Evolutionary conservation across 108 stramenopile genomes (phyloP).

Genomic region (Pseudonitzschia pungens): DNA sequence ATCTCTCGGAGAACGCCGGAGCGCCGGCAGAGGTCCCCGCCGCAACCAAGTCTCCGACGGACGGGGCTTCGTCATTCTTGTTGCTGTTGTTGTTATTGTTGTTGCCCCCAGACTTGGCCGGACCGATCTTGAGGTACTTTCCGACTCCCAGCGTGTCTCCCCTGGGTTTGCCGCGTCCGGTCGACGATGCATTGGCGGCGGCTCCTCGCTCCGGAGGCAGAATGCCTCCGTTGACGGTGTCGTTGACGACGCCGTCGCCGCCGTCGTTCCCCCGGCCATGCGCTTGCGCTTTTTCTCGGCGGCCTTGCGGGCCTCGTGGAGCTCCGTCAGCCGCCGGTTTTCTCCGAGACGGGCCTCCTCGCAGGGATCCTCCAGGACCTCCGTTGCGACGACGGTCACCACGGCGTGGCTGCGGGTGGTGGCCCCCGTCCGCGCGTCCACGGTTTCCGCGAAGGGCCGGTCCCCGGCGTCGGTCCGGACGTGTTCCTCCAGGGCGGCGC

Average conservation of each 20-base stretch:
- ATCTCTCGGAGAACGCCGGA: too few species aligned
- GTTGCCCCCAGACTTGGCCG: constrained; percentile 21
- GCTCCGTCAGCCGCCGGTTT: constrained; percentile 47
- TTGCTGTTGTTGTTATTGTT: constrained; percentile 16
- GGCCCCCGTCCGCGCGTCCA: not conserved
- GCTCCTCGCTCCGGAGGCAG: too few species aligned
- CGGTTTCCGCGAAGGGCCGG: constrained; percentile 32
- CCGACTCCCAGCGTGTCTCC: constrained; percentile 15
- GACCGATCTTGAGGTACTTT: constrained; percentile 22
- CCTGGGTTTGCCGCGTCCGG: not conserved
- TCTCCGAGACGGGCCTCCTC: constrained; percentile 70
- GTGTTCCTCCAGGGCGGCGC: constrained; percentile 31
- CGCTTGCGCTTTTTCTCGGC: constrained; percentile 20
- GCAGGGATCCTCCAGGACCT: constrained; percentile 70
- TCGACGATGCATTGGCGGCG: too few species aligned
- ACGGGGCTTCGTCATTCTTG: constrained; percentile 4
- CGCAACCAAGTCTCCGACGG: not conserved
- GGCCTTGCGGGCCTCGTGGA: constrained; percentile 25
- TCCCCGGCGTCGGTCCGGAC: constrained; percentile 74
- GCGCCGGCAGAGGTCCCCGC: too few species aligned
- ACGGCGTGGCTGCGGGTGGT: constrained; percentile 20
- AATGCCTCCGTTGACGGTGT: too few species aligned
- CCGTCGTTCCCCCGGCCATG: not conserved
- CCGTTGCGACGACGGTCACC: constrained; percentile 55
- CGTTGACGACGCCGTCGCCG: too few species aligned